Conservation (phyloP, 164 flowering plant species). For the Vitis riparia region DNA sequence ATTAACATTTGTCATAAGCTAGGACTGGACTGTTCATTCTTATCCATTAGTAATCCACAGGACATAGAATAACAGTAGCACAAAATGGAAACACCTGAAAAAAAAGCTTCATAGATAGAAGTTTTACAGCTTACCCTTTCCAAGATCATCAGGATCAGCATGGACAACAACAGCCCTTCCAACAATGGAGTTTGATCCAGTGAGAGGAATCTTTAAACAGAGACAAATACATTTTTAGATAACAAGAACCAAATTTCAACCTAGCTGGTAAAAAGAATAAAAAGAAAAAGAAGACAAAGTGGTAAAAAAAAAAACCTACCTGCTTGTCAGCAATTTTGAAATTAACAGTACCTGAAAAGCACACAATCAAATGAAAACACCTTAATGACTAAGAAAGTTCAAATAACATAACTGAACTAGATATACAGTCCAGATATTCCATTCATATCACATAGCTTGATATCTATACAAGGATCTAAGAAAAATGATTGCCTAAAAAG, state of each 20-base stretch:
- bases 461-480: not conserved
- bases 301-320: conserved; percentile 31
- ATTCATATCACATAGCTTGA: not conserved
- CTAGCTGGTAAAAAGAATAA: not conserved
- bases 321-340: conserved; percentile 70
- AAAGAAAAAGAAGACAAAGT: not conserved
- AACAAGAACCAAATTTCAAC: not conserved
- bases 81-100: not conserved
- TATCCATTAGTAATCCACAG: too few species aligned
- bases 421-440: not conserved
- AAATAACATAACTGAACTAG: not conserved
- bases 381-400: not conserved
- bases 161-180: conserved; percentile 99
- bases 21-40: too few species aligned
- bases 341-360: conserved; percentile 57
- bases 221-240: not conserved
- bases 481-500: not conserved
- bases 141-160: conserved; percentile 97
- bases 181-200: conserved; percentile 79
- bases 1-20: too few species aligned
- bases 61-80: not conserved
- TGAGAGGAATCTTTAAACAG: conserved; percentile 73
- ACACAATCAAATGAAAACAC: conserved; percentile 6
- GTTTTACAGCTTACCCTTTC: conserved; percentile 59
- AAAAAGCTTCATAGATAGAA: not conserved